Percentiles rank a stretch among this genome's conserved stretches.
Conservation (phyloP, 495 filamentous ascomycete species). For the Penicillium antarcticum region DNA sequence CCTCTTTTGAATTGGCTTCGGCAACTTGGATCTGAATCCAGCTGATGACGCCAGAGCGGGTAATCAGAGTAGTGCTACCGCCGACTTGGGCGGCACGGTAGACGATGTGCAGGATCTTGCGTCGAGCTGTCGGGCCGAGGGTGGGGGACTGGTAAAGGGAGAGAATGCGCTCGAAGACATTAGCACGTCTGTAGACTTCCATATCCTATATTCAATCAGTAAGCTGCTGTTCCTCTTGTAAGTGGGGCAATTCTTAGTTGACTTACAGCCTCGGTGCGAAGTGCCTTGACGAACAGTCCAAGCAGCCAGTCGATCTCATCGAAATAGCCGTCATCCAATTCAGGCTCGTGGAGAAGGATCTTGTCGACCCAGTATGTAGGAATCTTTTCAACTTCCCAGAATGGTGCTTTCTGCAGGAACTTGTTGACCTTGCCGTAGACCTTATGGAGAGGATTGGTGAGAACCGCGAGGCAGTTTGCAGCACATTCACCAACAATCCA, state of each 20-base stretch:
- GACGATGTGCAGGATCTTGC: constrained; percentile 68
- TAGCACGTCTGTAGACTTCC: constrained; percentile 75
- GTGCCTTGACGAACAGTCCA: constrained; percentile 66
- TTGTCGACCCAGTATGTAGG: constrained; percentile 70
- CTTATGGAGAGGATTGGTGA: constrained; percentile 73
- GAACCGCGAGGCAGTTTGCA: constrained; percentile 60
- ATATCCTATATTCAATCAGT: constrained; percentile 55
- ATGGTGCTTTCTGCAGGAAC: constrained; percentile 72
- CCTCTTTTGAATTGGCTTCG: constrained; percentile 42
- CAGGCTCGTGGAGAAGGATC: constrained; percentile 67
- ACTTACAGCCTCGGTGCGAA: constrained; percentile 54
- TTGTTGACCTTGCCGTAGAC: constrained; percentile 85
- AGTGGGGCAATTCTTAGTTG: background rate
- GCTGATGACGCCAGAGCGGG: constrained; percentile 72
- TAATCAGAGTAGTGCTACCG: constrained; percentile 82
- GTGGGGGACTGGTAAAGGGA: constrained; percentile 66
- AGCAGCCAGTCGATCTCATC: constrained; percentile 80
- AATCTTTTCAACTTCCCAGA: constrained; percentile 69
- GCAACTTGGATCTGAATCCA: constrained; percentile 68
- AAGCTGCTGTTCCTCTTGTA: constrained; percentile 1
- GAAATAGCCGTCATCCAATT: constrained; percentile 69
- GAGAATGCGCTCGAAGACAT: constrained; percentile 76
- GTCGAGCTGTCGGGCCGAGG: constrained; percentile 53
- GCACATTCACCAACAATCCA: constrained; percentile 73
- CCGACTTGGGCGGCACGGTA: constrained; percentile 70